These are phyloP conservation scores for Poterioochromonas sp. DNA, from an alignment of 352 stramenopile species.

Conservation along the genomic window DNA sequence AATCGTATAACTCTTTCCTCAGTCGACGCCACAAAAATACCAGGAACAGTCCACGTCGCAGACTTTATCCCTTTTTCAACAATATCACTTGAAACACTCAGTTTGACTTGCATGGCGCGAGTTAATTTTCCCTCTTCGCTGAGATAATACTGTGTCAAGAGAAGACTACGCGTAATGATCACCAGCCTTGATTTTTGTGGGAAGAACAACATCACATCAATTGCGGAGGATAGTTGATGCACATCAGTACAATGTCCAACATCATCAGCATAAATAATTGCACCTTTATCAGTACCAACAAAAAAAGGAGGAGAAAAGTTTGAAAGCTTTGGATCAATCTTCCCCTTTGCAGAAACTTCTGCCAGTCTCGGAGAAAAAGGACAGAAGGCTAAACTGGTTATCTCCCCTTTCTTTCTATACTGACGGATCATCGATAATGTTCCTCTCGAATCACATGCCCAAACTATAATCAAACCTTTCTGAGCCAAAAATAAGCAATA, in stretches of 20 bases:
- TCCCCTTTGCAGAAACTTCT: background rate
- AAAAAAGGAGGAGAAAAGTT: slow-evolving; percentile 68
- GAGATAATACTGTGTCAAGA: slow-evolving; percentile 79
- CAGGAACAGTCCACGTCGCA: slow-evolving; percentile 73
- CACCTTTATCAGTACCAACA: slow-evolving; percentile 75
- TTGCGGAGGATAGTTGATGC: slow-evolving; percentile 60
- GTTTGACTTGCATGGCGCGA: slow-evolving; percentile 69
- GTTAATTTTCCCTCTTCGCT: slow-evolving; percentile 66
- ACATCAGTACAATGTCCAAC: slow-evolving; percentile 78
- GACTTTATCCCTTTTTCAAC: slow-evolving; percentile 51
- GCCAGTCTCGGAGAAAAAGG: slow-evolving; percentile 29
- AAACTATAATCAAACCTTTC: slow-evolving; percentile 65
- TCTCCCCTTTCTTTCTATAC: slow-evolving; percentile 67
- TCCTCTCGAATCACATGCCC: slow-evolving; percentile 66
- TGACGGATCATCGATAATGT: slow-evolving; percentile 65
- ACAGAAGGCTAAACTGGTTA: slow-evolving; percentile 75
- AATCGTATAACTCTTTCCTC: slow-evolving; percentile 76
- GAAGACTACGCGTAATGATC: slow-evolving; percentile 71
- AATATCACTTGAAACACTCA: slow-evolving; percentile 61
- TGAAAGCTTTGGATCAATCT: background rate
- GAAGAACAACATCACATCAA: slow-evolving; percentile 77
- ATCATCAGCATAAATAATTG: slow-evolving; percentile 78
- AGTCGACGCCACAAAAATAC: slow-evolving; percentile 73
- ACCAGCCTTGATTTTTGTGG: slow-evolving; percentile 48
- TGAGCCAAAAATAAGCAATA: slow-evolving; percentile 30